Percentiles rank a stretch among this genome's conserved stretches.
Evolutionary conservation across 2,329 filamentous ascomycete species (phyloP).

Genomic region (Scedosporium dehoogii): DNA sequence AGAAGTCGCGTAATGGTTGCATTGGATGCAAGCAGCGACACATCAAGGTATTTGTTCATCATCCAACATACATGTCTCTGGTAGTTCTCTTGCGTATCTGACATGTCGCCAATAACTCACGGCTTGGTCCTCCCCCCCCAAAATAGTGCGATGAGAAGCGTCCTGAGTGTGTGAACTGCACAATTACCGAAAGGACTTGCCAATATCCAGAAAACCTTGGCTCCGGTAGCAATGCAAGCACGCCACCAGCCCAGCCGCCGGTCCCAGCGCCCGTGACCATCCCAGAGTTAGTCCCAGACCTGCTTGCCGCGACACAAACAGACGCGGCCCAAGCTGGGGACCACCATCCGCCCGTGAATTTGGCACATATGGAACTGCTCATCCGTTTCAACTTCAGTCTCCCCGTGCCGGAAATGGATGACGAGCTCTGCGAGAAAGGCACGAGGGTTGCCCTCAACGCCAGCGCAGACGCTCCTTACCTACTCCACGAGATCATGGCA

Average conservation of each 20-base stretch:
- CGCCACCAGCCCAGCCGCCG: neutral
- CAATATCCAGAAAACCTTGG: slow-evolving; percentile 11
- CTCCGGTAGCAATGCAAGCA: neutral
- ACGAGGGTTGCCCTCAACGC: slow-evolving; percentile 14
- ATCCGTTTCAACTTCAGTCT: slow-evolving; percentile 20
- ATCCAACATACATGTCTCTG: neutral
- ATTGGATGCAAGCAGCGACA: slow-evolving; percentile 21
- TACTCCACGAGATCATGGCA: slow-evolving; percentile 25
- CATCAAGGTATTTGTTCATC: slow-evolving; percentile 16
- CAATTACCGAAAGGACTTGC: slow-evolving; percentile 17
- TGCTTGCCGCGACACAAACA: slow-evolving; percentile 4
- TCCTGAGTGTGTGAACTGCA: slow-evolving; percentile 18
- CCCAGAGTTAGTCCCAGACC: neutral
- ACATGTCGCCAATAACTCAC: neutral
- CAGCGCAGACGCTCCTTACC: slow-evolving; percentile 19
- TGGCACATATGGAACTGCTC: slow-evolving; percentile 24
- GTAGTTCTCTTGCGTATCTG: neutral
- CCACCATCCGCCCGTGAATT: slow-evolving; percentile 15
- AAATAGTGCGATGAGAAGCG: slow-evolving; percentile 19
- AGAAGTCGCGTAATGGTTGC: slow-evolving; percentile 22
- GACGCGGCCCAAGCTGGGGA: neutral
- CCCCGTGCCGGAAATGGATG: slow-evolving; percentile 12
- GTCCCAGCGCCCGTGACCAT: neutral
- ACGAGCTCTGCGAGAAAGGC: slow-evolving; percentile 5
- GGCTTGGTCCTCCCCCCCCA: neutral